Evolutionary conservation across 441 rosid species (phyloP), one percentile per base, ranked within the genome.

Genomic region (Syzygium malaccense): DNA sequence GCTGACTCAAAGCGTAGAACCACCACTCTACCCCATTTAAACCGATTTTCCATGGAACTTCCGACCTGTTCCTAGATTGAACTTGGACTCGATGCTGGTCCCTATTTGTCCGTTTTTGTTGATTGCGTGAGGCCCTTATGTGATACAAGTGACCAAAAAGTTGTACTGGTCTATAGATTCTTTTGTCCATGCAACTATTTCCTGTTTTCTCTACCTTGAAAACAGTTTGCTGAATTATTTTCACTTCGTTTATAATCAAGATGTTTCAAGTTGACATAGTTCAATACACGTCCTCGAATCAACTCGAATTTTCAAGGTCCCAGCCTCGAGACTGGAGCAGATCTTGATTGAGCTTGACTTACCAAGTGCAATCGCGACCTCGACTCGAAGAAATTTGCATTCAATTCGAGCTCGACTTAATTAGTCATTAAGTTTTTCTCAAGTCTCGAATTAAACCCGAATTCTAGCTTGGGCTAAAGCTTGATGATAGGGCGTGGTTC

Each of bases 1-100:
- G 15, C 15, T 0, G 8, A 33, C 3, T 37, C 80, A 6, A 6
- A 71, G 8, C 49, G 17, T 20, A 37, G 17, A 71, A 20, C 49
- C 4, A 20, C 1, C 28, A 37, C 3, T 49, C 1, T 20, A 23
- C 17, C 80, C 17, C 4, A 37, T 71, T 20, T 71, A 25, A 20
- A 71, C 4, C 28, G 0, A 71, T 37, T 0, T 20, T 71, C 2
- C 49, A 5, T 1, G 12, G 15, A 71, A 37, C 23, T 71, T 37
- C 1, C 0, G 4, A 71, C 8, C 1, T 71, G 0, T 37, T 71
- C 49, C 3, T 37, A 1, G 9, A 20, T 20, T 20, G 26, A 0
- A 13, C 48, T 0, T 71, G 17, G 80, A 71, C 80, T 71, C 7
- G 80, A 71, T 37, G 49, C 49, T 71, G 8, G 3, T 71, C 80